Evolutionary conservation across 441 rosid genomes (phyloP).

Genomic region (Erodium texanum): DNA sequence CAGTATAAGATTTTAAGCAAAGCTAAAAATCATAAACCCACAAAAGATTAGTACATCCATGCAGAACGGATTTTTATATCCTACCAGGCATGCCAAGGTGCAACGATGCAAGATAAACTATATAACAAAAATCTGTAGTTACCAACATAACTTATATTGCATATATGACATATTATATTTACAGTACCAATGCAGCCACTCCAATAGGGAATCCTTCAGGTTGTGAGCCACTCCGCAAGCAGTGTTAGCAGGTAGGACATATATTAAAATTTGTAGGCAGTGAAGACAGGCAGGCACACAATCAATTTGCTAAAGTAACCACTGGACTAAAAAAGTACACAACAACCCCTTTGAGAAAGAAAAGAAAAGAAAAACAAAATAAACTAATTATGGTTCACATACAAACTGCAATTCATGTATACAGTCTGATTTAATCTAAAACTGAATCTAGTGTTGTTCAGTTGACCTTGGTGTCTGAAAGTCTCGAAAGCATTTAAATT

Average conservation of each 20-base stretch:
- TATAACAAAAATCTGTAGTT: background rate
- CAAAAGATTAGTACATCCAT: background rate
- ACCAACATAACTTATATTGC: background rate
- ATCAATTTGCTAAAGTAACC: background rate
- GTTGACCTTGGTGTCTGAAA: too few relatives aligned
- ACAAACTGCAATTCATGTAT: too few relatives aligned
- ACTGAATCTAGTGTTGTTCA: too few relatives aligned
- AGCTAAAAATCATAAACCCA: background rate
- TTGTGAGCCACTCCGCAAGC: background rate
- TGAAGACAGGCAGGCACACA: background rate
- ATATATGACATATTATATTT: background rate
- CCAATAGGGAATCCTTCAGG: background rate
- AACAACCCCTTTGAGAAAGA: too few relatives aligned
- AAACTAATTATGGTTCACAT: too few relatives aligned
- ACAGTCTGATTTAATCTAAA: too few relatives aligned
- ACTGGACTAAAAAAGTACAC: too few relatives aligned
- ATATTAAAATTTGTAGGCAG: background rate
- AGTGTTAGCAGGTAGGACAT: background rate
- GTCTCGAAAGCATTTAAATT: too few relatives aligned
- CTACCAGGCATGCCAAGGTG: background rate
- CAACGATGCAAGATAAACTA: background rate
- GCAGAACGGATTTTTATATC: background rate
- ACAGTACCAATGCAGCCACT: background rate
- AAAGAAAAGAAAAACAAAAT: too few relatives aligned
- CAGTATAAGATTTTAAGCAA: background rate